phyloP scores from a whole-genome alignment of 1,284 basidiomycete species.

The Paramarasmius palmivorus region DNA sequence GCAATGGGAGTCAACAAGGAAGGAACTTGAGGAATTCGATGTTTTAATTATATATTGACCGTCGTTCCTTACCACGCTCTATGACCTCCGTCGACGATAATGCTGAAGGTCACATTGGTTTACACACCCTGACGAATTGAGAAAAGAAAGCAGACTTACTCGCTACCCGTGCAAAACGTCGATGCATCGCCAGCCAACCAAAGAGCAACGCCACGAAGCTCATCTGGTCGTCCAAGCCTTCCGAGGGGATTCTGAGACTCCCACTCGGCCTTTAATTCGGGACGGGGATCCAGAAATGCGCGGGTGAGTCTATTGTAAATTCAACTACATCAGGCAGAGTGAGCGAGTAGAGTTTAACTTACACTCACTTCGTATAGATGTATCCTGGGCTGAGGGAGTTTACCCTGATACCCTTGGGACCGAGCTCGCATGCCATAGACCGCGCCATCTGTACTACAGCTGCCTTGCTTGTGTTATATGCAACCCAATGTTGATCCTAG shows the following conservation, averaged over 20 bases:
- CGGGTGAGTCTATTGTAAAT: constrained; percentile 65
- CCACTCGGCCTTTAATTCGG: constrained; percentile 71
- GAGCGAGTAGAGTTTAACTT: not conserved
- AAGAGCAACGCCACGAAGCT: constrained; percentile 73
- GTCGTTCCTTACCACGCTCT: not conserved
- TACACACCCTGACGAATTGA: not conserved
- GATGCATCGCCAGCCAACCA: constrained; percentile 82
- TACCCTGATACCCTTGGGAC: constrained; percentile 68
- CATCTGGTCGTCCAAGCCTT: constrained; percentile 74
- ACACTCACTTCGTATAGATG: constrained; percentile 73
- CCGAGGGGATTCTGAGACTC: constrained; percentile 73
- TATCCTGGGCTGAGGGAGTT: constrained; percentile 76
- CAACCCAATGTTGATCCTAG: constrained; percentile 73
- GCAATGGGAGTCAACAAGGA: too few relatives aligned
- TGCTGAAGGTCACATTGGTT: not conserved
- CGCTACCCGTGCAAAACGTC: constrained; percentile 75
- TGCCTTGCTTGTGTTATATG: constrained; percentile 82
- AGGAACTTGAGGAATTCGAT: too few relatives aligned
- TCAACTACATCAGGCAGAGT: too few relatives aligned
- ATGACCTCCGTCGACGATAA: not conserved
- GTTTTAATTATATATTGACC: too few relatives aligned
- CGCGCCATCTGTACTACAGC: constrained; percentile 82
- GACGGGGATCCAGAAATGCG: constrained; percentile 70
- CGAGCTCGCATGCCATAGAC: constrained; percentile 84
- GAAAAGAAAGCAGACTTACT: constrained; percentile 49